phyloP scores from a whole-genome alignment of 495 filamentous ascomycete genomes.

The Umbilicaria muhlenbergii region DNA sequence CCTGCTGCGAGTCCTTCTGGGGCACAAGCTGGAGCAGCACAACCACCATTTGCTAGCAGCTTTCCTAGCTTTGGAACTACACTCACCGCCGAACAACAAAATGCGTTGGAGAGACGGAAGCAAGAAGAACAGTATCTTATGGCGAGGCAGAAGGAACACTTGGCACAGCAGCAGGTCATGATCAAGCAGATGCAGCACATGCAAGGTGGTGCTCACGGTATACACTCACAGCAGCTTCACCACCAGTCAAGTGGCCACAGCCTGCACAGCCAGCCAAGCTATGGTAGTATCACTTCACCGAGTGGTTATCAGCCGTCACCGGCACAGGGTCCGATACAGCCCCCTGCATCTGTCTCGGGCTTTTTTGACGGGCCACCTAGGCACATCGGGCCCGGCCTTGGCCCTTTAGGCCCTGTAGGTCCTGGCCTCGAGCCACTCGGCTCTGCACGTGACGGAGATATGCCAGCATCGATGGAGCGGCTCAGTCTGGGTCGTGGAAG shows the following conservation, averaged over 20 bases:
- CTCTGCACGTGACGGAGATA: constrained; percentile 40
- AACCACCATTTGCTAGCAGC: constrained; percentile 86
- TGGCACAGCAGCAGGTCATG: constrained; percentile 72
- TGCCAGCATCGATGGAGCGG: constrained; percentile 43
- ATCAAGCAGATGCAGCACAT: constrained; percentile 56
- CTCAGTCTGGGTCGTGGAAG: constrained; percentile 38
- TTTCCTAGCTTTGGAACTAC: constrained; percentile 98
- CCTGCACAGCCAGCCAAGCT: constrained; percentile 89
- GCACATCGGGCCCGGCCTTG: constrained; percentile 25
- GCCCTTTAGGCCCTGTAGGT: constrained; percentile 38
- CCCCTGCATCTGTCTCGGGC: constrained; percentile 37
- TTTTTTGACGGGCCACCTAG: constrained; percentile 53
- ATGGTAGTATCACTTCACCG: constrained; percentile 81
- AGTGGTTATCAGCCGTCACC: constrained; percentile 58
- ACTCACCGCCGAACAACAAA: constrained; percentile 91
- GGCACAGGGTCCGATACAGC: constrained; percentile 50
- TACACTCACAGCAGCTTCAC: constrained; percentile 48
- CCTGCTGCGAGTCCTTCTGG: constrained; percentile 18
- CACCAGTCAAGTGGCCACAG: constrained; percentile 92
- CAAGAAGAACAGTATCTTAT: constrained; percentile 96
- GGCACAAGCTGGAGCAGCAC: constrained; percentile 41
- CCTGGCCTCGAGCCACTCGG: constrained; percentile 32
- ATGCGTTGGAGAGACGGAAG: constrained; percentile 87
- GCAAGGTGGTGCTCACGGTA: constrained; percentile 35
- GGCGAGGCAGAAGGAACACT: constrained; percentile 83